phyloP scores from a whole-genome alignment of 2,329 filamentous ascomycete species.

The Phoma sp. region DNA sequence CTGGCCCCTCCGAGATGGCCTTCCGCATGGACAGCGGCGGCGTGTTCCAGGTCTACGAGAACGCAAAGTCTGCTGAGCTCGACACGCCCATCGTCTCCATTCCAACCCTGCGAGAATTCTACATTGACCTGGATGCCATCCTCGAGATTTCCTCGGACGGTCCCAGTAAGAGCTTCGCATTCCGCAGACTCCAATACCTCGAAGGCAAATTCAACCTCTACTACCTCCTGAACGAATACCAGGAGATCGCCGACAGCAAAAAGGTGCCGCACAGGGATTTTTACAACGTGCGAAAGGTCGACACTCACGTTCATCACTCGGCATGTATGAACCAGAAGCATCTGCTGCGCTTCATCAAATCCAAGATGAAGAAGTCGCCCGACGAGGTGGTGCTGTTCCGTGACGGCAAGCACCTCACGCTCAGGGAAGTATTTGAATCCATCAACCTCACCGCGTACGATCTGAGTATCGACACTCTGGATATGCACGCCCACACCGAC shows the following conservation, averaged over 20 bases:
- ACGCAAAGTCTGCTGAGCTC: conserved; percentile 64
- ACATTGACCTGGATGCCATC: conserved; percentile 89
- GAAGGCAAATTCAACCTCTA: conserved; percentile 98
- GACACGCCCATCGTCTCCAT: conserved; percentile 77
- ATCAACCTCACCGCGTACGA: conserved; percentile 98
- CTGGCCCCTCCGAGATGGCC: conserved; percentile 71
- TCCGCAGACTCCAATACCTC: conserved; percentile 89
- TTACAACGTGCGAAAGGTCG: conserved; percentile 98
- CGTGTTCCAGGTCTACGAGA: conserved; percentile 92
- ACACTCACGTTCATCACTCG: conserved; percentile 98
- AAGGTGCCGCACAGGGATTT: conserved; percentile 97
- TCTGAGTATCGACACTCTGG: conserved; percentile 94
- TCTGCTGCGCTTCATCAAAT: conserved; percentile 96
- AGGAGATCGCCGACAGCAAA: conserved; percentile 97
- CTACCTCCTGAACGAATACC: conserved; percentile 90
- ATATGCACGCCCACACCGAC: conserved; percentile 99
- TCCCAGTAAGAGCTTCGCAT: conserved; percentile 96
- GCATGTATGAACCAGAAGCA: conserved; percentile 99
- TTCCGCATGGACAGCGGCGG: conserved; percentile 83
- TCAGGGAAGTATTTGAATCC: conserved; percentile 93
- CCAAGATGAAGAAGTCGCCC: conserved; percentile 98
- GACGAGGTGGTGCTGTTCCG: conserved; percentile 92
- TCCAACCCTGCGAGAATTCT: conserved; percentile 94
- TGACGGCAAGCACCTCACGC: conserved; percentile 88
- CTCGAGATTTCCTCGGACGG: conserved; percentile 92